These are phyloP conservation scores for Talaromyces sp. DNA, from an alignment of 2,329 filamentous ascomycete genomes.

Conservation along the genomic window DNA sequence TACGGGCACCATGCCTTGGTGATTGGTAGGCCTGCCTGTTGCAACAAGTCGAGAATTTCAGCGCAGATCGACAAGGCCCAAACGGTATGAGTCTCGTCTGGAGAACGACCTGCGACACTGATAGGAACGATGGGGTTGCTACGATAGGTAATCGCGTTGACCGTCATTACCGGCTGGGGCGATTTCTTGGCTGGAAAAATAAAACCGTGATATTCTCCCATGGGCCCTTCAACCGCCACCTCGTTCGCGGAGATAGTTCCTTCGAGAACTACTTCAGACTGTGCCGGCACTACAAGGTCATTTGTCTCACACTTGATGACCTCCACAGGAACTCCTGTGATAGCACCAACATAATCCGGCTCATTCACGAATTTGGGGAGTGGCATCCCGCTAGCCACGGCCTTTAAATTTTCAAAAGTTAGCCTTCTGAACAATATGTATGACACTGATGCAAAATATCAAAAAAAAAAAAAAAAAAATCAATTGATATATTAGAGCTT, in stretches of 20 bases:
- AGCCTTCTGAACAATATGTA: neutral
- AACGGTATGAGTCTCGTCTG: constrained; percentile 17
- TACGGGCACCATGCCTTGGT: constrained; percentile 16
- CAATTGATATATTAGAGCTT: neutral
- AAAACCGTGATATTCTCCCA: constrained; percentile 18
- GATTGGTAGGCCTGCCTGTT: constrained; percentile 14
- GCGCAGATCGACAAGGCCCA: constrained; percentile 15
- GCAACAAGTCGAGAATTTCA: constrained; percentile 15
- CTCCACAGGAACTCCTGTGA: constrained; percentile 14
- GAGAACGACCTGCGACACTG: constrained; percentile 13
- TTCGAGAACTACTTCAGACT: constrained; percentile 18
- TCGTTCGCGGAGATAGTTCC: constrained; percentile 15
- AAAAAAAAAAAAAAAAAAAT: no score
- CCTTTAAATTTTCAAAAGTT: neutral
- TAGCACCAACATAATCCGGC: constrained; percentile 12
- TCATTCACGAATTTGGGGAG: constrained; percentile 13
- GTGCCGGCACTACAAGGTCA: constrained; percentile 15
- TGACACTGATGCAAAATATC: neutral
- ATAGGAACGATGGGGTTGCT: constrained; percentile 15
- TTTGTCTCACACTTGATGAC: constrained; percentile 19
- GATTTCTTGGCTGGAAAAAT: constrained; percentile 11
- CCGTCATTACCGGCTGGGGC: constrained; percentile 14
- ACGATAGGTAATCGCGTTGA: constrained; percentile 17
- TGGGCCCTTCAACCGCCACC: constrained; percentile 16
- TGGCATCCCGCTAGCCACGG: constrained; percentile 11